Evolutionary conservation across 1,284 basidiomycete species (phyloP), one percentile per base, ranked within the genome.

Genomic region (Sparassis latifolia): DNA sequence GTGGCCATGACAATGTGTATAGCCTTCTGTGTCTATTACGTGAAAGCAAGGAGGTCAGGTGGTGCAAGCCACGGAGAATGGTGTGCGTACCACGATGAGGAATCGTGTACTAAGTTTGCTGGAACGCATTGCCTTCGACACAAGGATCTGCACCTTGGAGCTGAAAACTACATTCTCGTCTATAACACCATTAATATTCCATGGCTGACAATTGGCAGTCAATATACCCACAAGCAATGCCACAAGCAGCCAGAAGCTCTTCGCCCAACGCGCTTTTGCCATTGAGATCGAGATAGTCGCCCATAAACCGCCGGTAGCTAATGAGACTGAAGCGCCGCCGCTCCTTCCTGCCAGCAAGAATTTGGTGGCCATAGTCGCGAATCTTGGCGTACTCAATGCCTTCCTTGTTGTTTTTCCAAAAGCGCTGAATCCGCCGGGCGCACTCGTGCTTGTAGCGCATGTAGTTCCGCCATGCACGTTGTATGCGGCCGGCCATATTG

Each of bases 341-440:
- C 71, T 99, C 97, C 72, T 99, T 99, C 58, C 95, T 79, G 2
- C 89, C 84, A 4, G 84, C 94, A 3, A 99, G 79, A 10, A 98
- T 77, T 64, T 96, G 84, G 67, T 99, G 95, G 0, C 96, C 94
- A 58, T 97, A 92, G 59, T 98, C 95, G 35, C 97, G 81, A 54
- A 92, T 76, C 64, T 95, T 85, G 10, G 89, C 86, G 66, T 94
- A 97, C 29, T 84, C 89, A 48, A 98, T 78, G 27, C 80, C 80
- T 65, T 98, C 94, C 69, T 97, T 97, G 76, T 98, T 97, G 67
- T 93, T 93, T 73, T 89, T 92, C 96, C 96, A 99, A 80, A 97
- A 97, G 46, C 95, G 77, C 68, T 99, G 97, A 54, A 99, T 99
- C 55, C 94, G 87, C 43, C 81, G 82, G 6, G 97, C 97, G 59